Evolutionary conservation across 2,329 filamentous ascomycete genomes (phyloP).

Genomic region (Pyricularia pennisetigena): DNA sequence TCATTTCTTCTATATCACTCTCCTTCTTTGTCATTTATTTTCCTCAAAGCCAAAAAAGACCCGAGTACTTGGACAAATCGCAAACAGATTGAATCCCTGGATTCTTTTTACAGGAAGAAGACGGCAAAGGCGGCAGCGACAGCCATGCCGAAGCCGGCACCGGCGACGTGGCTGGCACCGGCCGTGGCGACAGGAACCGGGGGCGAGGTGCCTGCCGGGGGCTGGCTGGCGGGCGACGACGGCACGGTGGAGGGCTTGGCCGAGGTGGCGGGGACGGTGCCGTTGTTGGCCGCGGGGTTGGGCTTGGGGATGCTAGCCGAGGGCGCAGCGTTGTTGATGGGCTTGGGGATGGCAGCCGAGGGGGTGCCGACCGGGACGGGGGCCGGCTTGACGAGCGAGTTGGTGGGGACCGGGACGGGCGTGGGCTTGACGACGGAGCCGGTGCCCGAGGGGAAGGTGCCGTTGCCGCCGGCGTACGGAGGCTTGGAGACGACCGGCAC

Average conservation of each 20-base stretch:
- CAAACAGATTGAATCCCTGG: not conserved
- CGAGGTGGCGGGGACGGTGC: not conserved
- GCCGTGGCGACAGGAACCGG: not conserved
- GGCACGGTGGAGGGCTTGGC: not conserved
- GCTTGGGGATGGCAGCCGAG: not conserved
- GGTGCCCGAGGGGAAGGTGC: not conserved
- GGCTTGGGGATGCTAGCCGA: not conserved
- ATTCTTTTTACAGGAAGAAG: conserved; percentile 1
- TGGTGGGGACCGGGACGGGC: not conserved
- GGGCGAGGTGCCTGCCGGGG: not conserved
- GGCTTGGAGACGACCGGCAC: not conserved
- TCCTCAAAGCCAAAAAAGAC: not conserved
- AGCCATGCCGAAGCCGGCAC: not conserved
- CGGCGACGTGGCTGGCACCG: not conserved
- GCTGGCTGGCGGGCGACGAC: not conserved
- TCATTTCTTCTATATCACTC: not conserved
- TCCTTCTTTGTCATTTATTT: not conserved
- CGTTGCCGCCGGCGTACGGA: not conserved
- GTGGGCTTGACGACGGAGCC: not conserved
- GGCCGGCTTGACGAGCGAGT: not conserved
- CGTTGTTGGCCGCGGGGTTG: not conserved
- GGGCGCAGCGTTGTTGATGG: not conserved
- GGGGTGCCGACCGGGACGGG: not conserved
- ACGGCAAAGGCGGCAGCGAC: not conserved
- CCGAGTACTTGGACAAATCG: not conserved